Evolutionary conservation across 805 yeast genomes (phyloP).

Genomic region (Helenozyma rhizophorensis): DNA sequence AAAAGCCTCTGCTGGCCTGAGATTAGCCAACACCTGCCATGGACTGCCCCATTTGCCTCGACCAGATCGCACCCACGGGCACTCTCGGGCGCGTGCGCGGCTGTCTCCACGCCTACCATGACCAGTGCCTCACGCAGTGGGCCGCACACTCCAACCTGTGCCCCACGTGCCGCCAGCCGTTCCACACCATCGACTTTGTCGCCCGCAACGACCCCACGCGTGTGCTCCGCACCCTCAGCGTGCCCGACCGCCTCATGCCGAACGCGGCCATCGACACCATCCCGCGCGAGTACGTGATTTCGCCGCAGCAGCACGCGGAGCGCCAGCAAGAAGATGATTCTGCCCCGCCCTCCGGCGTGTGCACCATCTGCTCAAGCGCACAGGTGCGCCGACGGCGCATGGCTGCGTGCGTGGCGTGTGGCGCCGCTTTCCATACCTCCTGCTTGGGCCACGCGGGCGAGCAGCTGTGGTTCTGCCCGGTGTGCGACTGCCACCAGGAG

Average conservation of each 20-base stretch:
- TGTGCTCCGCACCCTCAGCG: constrained; percentile 11
- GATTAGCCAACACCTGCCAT: too few relatives aligned
- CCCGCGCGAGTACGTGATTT: constrained; percentile 34
- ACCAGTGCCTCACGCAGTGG: constrained; percentile 57
- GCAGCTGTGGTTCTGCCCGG: constrained; percentile 46
- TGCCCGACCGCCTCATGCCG: constrained; percentile 29
- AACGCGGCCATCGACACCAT: constrained; percentile 36
- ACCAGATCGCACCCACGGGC: constrained; percentile 10
- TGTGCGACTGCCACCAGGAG: constrained; percentile 44
- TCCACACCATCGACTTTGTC: constrained; percentile 32
- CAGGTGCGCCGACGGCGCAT: constrained; percentile 22
- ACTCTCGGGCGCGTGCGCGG: constrained; percentile 21
- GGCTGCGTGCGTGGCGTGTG: constrained; percentile 31
- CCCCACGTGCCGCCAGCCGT: constrained; percentile 56
- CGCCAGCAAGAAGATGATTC: constrained; percentile 3
- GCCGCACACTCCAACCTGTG: constrained; percentile 51
- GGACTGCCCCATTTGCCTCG: constrained; percentile 64
- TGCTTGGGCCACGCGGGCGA: constrained; percentile 33
- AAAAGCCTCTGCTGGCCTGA: too few relatives aligned
- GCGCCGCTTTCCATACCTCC: constrained; percentile 34
- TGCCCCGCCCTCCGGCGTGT: constrained; percentile 18
- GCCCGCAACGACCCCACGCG: constrained; percentile 11
- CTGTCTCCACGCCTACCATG: constrained; percentile 57
- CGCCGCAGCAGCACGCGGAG: constrained; percentile 4
- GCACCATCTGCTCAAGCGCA: constrained; percentile 33